phyloP scores from a whole-genome alignment of 371 early-diverging fungal genomes.

The Mucor saturninus region DNA sequence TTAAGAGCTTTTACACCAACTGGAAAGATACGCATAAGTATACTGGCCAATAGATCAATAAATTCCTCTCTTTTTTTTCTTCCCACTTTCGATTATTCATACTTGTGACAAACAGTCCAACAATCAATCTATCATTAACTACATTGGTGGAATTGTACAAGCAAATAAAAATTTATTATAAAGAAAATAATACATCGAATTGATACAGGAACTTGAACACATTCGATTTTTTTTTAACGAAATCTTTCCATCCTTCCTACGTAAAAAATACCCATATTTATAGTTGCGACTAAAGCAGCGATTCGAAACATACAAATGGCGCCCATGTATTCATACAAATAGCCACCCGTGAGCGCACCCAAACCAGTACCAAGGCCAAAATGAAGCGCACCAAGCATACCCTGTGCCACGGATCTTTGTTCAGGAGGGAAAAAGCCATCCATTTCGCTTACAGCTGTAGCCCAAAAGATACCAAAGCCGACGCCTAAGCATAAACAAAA shows the following conservation, averaged over 20 bases:
- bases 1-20: conserved; percentile 61
- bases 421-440: conserved; percentile 40
- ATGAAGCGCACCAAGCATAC: conserved; percentile 36
- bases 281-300: conserved; percentile 15
- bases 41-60: conserved; percentile 56
- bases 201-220: no score
- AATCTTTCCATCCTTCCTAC: conserved; percentile 7
- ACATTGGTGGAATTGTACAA: no score
- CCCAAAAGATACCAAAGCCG: conserved; percentile 45
- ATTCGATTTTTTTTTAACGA: no score
- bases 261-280: conserved; percentile 19
- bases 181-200: no score
- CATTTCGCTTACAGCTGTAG: conserved; percentile 37
- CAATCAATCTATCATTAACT: no score
- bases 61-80: neutral
- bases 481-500: conserved; percentile 7
- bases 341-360: conserved; percentile 35
- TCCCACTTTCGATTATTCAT: neutral
- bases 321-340: conserved; percentile 34
- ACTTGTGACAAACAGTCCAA: no score
- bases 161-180: no score
- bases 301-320: conserved; percentile 30
- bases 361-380: conserved; percentile 36
- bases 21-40: conserved; percentile 68
- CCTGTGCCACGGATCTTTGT: conserved; percentile 41